Evolutionary conservation across 2,329 filamentous ascomycete genomes (phyloP), one percentile per base, ranked within the genome.

Genomic region (Rutstroemia sp.): DNA sequence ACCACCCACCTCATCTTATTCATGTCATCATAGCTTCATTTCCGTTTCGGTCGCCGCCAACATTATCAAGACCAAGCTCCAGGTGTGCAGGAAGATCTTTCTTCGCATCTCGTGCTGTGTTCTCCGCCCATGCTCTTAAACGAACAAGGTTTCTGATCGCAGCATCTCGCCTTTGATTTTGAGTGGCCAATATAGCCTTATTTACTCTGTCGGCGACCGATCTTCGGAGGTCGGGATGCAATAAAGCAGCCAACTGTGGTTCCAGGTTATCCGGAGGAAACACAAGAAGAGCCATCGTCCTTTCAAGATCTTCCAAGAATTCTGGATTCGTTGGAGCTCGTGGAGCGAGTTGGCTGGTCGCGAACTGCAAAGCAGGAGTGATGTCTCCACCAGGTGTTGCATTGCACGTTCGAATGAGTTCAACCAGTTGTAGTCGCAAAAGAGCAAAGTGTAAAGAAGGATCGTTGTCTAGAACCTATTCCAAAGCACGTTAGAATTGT

Each of bases 131-230:
- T 0, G 86, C 84, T 56, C 92, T 82, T 68, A 95, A 80, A 66
- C 86, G 86, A 42, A 96, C 84, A 3, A 99, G 77, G 61, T 88
- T 83, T 56, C 88, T 81, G 61, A 99, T 89, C 25, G 89, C 87
- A 12, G 92, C 87, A 70, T 96, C 89, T 59, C 86, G 82, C 60
- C 84, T 79, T 63, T 84, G 78, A 21, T 86, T 86, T 68, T 92
- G 86, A 51, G 80, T 84, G 56, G 81, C 77, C 25, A 97, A 75
- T 53, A 99, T 90, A 10, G 91, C 89, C 71, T 91, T 86, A 69
- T 99, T 99, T 54, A 99, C 94, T 64, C 81, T 81, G 59, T 86
- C 85, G 4, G 94, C 94, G n/a, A 96, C 91, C 45, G 86, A 82
- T 63, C 86, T 83, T 59, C 94, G 84, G 46, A 97, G 78, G 48